These are phyloP conservation scores for Gonium pectorale DNA, from an alignment of 139 green algal genomes.

Conservation along the genomic window DNA sequence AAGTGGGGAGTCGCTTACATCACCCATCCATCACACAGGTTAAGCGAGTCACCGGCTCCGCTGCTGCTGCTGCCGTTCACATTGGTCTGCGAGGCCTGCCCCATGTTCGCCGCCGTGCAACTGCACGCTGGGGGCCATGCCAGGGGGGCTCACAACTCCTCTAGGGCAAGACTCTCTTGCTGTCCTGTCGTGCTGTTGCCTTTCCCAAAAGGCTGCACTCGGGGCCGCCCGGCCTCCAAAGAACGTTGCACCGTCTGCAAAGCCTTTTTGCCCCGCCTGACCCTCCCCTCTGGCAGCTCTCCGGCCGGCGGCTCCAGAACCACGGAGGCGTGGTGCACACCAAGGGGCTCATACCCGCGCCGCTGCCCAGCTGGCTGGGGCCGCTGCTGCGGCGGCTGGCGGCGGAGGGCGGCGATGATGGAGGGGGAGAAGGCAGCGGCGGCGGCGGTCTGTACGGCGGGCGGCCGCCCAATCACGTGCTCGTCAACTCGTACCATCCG, in stretches of 20 bases:
- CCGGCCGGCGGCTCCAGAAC: slow-evolving; percentile 70
- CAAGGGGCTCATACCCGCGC: slow-evolving; percentile 71
- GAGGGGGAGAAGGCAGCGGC: background rate
- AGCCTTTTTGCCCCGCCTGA: too few relatives aligned
- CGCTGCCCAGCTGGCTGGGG: slow-evolving; percentile 70
- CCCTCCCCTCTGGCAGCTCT: slow-evolving; percentile 58
- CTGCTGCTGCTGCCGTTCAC: too few relatives aligned
- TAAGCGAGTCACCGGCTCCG: too few relatives aligned
- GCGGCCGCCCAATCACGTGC: slow-evolving; percentile 71
- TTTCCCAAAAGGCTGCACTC: background rate
- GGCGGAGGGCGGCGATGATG: background rate
- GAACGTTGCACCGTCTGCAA: too few relatives aligned
- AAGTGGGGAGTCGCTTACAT: too few relatives aligned
- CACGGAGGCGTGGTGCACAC: slow-evolving; percentile 70
- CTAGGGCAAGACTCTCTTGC: background rate
- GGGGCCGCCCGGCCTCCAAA: too few relatives aligned
- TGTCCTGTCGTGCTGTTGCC: background rate
- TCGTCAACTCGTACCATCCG: slow-evolving; percentile 75
- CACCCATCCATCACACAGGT: too few relatives aligned
- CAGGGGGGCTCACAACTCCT: background rate
- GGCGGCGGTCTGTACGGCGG: slow-evolving; percentile 45
- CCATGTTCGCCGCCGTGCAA: too few relatives aligned
- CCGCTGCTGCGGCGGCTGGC: slow-evolving; percentile 51
- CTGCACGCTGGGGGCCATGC: background rate
- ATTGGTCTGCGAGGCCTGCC: background rate